Base-by-base conservation (phyloP, 2,329 filamentous ascomycete genomes). In the Aspergillus pseudoterreus region DNA sequence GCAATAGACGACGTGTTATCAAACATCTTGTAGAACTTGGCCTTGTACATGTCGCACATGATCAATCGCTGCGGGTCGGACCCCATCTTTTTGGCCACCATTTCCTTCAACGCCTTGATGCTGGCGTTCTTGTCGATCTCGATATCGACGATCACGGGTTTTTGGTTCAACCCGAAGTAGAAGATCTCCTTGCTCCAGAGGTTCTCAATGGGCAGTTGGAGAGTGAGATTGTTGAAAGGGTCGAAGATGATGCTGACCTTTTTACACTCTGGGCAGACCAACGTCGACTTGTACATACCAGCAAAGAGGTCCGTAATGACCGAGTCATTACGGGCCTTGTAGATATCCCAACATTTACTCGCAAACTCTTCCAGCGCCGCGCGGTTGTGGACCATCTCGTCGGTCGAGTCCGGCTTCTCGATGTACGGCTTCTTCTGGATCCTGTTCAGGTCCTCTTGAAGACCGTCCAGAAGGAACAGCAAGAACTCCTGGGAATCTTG, bases 241-340 rank as follows among this genome's bases (percentile, higher is more conserved):
- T 99, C 94, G 65, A 99, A 99, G 0, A 94, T 97, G 63, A 99
- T 96, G 81, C 92, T 96, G 71, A 97, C 88, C 74, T 97, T 99
- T 61, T 87, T 82, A 69, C 94, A 99, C 6, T 81, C 82, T 0
- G 94, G 94, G 66, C 94, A 99, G 57, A 94, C 87, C 57, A 99
- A 82, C 0, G 92, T 97, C 42, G 95, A 97, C 75, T 97, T 96
- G 81, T 97, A 99, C 81, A 97, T 90, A 57, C 94, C 94, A 19
- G 90, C 95, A 70, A 99, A 99, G 10, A 99, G 79, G 67, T 99
- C 94, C 51, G 90, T 92, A 59, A 96, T 89, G 38, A 97, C 87
- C 0, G 94, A 97, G 66, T 97, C 91, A 60, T 99, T 96, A 47
- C 94, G 86, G 57, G 87, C 86, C 65, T 90, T 89, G 58, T 95